Percentiles rank a stretch among this genome's conserved stretches.
phyloP scores from a whole-genome alignment of 768 basidiomycete species.

The Lepiota subincarnata region DNA sequence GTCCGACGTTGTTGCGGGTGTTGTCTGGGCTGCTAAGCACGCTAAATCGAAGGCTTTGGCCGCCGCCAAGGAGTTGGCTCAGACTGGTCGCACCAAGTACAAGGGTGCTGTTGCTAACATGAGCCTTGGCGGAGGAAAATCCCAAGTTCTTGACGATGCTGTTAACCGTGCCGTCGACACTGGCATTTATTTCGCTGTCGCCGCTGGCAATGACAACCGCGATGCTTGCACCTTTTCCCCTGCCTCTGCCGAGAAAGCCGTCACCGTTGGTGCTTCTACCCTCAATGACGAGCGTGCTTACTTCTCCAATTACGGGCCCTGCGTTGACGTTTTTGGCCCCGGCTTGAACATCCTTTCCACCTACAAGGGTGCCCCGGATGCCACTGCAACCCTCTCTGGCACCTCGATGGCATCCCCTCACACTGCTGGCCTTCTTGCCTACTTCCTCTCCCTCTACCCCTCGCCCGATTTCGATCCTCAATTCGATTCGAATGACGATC shows the following conservation, averaged over 20 bases:
- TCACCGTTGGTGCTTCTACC: slow-evolving; percentile 93
- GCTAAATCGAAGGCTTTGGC: slow-evolving; percentile 53
- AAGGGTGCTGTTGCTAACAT: slow-evolving; percentile 97
- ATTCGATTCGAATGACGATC: slow-evolving; percentile 32
- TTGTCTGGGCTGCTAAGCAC: slow-evolving; percentile 65
- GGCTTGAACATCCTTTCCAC: slow-evolving; percentile 90
- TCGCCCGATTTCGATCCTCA: slow-evolving; percentile 56
- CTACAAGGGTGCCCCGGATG: slow-evolving; percentile 59
- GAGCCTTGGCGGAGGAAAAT: slow-evolving; percentile 96
- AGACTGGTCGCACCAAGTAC: slow-evolving; percentile 76
- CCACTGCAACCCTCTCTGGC: slow-evolving; percentile 78
- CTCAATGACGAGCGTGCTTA: slow-evolving; percentile 78
- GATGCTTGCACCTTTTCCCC: slow-evolving; percentile 94
- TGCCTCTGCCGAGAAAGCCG: slow-evolving; percentile 80
- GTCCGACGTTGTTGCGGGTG: slow-evolving; percentile 90
- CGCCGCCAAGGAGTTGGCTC: slow-evolving; percentile 60
- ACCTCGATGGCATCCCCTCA: slow-evolving; percentile 97
- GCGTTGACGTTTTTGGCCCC: slow-evolving; percentile 92
- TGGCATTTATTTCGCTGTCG: slow-evolving; percentile 96
- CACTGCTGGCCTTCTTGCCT: slow-evolving; percentile 84
- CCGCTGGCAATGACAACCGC: slow-evolving; percentile 86
- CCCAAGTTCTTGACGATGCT: slow-evolving; percentile 73
- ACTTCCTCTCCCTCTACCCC: slow-evolving; percentile 87
- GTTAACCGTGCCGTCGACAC: slow-evolving; percentile 80
- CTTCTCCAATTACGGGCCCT: slow-evolving; percentile 89